Evolutionary conservation across 768 basidiomycete genomes (phyloP).

Genomic region (Suillus lakei): DNA sequence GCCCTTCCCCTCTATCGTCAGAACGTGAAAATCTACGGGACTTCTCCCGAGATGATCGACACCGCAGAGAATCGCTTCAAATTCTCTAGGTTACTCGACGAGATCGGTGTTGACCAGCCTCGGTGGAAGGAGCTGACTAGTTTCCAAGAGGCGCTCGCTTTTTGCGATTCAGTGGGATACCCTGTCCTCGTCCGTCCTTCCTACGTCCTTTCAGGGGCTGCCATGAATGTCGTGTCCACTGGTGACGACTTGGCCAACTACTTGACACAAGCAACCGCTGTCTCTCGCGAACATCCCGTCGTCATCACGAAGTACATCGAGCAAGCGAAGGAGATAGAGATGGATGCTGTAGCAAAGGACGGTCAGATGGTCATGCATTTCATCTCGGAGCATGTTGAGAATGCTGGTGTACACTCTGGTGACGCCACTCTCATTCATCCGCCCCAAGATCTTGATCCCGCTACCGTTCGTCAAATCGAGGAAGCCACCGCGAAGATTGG

Average conservation of each 20-base stretch:
- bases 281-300: slow-evolving; percentile 95
- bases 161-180: slow-evolving; percentile 93
- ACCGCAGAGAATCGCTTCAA: slow-evolving; percentile 99
- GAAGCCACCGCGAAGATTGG: slow-evolving; percentile 98
- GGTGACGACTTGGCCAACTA: slow-evolving; percentile 90
- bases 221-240: slow-evolving; percentile 99
- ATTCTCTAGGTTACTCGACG: slow-evolving; percentile 96
- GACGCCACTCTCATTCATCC: slow-evolving; percentile 98
- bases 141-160: slow-evolving; percentile 83
- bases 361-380: slow-evolving; percentile 99
- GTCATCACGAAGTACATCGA: slow-evolving; percentile 99
- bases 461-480: slow-evolving; percentile 95
- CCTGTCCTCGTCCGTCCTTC: slow-evolving; percentile 97
- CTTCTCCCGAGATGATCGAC: slow-evolving; percentile 99
- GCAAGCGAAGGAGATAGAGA: slow-evolving; percentile 99
- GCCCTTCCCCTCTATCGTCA: slow-evolving; percentile 94
- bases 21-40: slow-evolving; percentile 98
- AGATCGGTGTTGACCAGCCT: slow-evolving; percentile 98
- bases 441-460: slow-evolving; percentile 96
- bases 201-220: slow-evolving; percentile 98
- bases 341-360: slow-evolving; percentile 97
- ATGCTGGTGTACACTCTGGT: slow-evolving; percentile 93
- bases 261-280: slow-evolving; percentile 92
- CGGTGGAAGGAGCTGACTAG: slow-evolving; percentile 96
- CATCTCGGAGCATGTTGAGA: slow-evolving; percentile 97